These are phyloP conservation scores for Suillus plorans DNA, from an alignment of 768 basidiomycete species.

Conservation along the genomic window DNA sequence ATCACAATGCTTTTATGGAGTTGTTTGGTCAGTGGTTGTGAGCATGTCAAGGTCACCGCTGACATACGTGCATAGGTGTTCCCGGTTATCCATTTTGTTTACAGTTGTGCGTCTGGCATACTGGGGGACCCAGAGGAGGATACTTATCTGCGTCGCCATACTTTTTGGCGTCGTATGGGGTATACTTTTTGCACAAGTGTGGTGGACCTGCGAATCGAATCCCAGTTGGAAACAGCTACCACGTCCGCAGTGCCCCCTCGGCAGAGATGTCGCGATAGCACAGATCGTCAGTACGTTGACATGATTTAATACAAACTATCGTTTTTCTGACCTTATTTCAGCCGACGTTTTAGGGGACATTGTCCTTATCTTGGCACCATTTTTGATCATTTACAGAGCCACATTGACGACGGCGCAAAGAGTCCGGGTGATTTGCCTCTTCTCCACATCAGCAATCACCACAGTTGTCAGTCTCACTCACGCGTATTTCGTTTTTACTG, in stretches of 20 bases:
- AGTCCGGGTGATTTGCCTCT: neutral
- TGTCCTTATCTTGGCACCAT: neutral
- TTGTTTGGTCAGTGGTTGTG: neutral
- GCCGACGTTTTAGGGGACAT: neutral
- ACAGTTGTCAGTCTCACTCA: neutral
- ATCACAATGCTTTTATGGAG: neutral
- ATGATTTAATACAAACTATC: neutral
- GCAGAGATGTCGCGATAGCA: neutral
- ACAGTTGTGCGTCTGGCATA: neutral
- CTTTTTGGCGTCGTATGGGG: neutral
- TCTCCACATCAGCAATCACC: neutral
- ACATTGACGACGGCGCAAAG: neutral
- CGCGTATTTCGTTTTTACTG: neutral
- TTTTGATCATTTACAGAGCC: neutral
- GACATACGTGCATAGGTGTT: neutral
- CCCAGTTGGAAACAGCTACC: neutral
- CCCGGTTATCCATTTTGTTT: neutral
- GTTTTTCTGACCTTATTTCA: conserved; percentile 5
- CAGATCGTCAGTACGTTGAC: neutral
- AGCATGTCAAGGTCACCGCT: neutral
- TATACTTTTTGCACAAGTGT: neutral
- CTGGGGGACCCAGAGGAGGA: neutral
- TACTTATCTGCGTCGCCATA: neutral
- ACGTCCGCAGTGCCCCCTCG: neutral
- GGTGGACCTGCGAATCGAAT: neutral